Base-by-base conservation (phyloP, 2,329 filamentous ascomycete genomes). In the Chrysosporium keratinophilum region DNA sequence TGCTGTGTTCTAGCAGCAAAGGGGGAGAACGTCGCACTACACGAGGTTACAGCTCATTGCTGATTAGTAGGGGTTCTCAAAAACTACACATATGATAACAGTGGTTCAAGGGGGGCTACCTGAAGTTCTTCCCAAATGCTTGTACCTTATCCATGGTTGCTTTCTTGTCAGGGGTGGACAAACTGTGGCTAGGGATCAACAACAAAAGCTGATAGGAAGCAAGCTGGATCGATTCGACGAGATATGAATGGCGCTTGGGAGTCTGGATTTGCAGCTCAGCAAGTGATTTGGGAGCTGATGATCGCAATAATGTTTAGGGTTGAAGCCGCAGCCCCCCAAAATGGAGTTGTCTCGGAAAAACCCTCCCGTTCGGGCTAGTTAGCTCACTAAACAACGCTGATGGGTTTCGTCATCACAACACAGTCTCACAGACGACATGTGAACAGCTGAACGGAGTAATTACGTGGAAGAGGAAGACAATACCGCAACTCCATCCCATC, bases 1-100 rank as follows among this genome's bases (percentile, higher is more conserved):
- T 98, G 93, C 72, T 95, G 88, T 54, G 89, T 96, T 67, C 91
- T 86, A 66, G 88, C 86, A 60, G 90, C 89, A 69, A 95, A 95
- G 35, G 93, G 93, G 61, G 88, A 89, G 73, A 97, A 87, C 63
- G 84, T 84, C 60, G 87, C 85, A 67, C 89, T 90, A 66, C 66
- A 82, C 69, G 10, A 14, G 33, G 23, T 28, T 12, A 42, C 23
- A 15, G 15, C 17, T 46, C 42, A 41, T 46, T 19, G 11, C n/a
- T 14, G 17, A 45, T 52, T 20, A 67, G 75, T 58, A 62, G 58
- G 62, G 52, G 52, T 54, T 45, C 54, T 48, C n/a, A 48, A 52
- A 31, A 5, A 15, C 15, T 31, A 37, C 9, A 5, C 15, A 20
- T 37, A 56, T 57, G 46, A 39, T 42, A 45, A 57, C 50, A 50